Evolutionary conservation across 2,329 filamentous ascomycete species (phyloP).

Genomic region (Beauveria brongniartii): DNA sequence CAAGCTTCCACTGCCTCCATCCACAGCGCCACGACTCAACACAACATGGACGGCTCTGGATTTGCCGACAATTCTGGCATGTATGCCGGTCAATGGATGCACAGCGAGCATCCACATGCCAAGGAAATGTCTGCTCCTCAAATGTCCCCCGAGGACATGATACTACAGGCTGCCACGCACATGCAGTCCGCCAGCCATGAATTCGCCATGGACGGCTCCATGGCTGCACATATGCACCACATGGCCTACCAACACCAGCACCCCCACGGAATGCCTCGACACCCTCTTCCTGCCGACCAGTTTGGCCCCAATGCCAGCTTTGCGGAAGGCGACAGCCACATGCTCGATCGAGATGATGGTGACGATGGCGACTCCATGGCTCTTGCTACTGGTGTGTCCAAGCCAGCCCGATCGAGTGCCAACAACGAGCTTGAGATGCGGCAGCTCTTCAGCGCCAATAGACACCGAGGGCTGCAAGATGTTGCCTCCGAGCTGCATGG

Average conservation of each 20-base stretch:
- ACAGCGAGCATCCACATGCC: slow-evolving; percentile 34
- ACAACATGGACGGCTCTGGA: slow-evolving; percentile 39
- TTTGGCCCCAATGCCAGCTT: slow-evolving; percentile 46
- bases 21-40: slow-evolving; percentile 43
- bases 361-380: slow-evolving; percentile 48
- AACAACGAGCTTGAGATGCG: slow-evolving; percentile 78
- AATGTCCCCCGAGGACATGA: slow-evolving; percentile 51
- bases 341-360: slow-evolving; percentile 52
- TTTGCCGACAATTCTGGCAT: slow-evolving; percentile 36
- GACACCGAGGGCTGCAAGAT: slow-evolving; percentile 58
- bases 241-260: slow-evolving; percentile 35
- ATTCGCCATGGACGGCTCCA: slow-evolving; percentile 38
- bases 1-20: slow-evolving; percentile 49
- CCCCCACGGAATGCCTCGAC: slow-evolving; percentile 30
- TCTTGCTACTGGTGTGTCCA: slow-evolving; percentile 38
- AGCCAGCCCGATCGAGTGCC: slow-evolving; percentile 58
- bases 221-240: slow-evolving; percentile 37
- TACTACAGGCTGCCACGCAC: slow-evolving; percentile 49
- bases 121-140: slow-evolving; percentile 37
- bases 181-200: slow-evolving; percentile 45
- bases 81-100: slow-evolving; percentile 43
- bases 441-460: slow-evolving; percentile 63
- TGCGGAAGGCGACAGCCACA: slow-evolving; percentile 49
- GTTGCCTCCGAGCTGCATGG: slow-evolving; percentile 69
- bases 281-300: slow-evolving; percentile 46